Evolutionary conservation across 2,329 filamentous ascomycete species (phyloP).

Genomic region (Sporothrix curviconia): DNA sequence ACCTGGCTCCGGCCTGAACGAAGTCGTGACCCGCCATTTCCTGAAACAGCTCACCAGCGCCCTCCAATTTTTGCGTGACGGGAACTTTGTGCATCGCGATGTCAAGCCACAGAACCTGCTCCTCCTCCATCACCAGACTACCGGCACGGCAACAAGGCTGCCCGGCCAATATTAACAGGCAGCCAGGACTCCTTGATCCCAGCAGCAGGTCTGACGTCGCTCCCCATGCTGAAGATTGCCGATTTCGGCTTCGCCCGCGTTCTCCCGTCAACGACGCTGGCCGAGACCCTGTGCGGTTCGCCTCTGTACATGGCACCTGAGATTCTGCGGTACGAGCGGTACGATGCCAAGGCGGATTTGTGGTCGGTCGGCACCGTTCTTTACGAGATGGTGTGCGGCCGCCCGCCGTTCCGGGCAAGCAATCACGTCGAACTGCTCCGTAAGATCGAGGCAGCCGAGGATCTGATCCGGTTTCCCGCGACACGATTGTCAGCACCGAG

Average conservation of each 20-base stretch:
- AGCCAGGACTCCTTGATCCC: slow-evolving; percentile 77
- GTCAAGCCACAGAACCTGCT: slow-evolving; percentile 96
- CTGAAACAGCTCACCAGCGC: slow-evolving; percentile 91
- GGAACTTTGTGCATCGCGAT: slow-evolving; percentile 90
- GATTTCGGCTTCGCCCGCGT: slow-evolving; percentile 98
- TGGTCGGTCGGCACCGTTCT: slow-evolving; percentile 97
- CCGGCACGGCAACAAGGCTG: slow-evolving; percentile 52
- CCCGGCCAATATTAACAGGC: slow-evolving; percentile 65
- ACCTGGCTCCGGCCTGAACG: slow-evolving; percentile 77
- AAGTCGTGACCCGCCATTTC: slow-evolving; percentile 95
- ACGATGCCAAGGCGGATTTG: slow-evolving; percentile 91
- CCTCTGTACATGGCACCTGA: slow-evolving; percentile 98
- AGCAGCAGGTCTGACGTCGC: slow-evolving; percentile 68
- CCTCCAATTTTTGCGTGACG: slow-evolving; percentile 75
- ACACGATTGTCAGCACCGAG: slow-evolving; percentile 62
- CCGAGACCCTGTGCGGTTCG: slow-evolving; percentile 93
- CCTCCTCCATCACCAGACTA: slow-evolving; percentile 72
- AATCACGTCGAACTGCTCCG: slow-evolving; percentile 93
- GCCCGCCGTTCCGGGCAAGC: slow-evolving; percentile 80
- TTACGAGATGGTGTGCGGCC: slow-evolving; percentile 90
- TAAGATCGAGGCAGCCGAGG: slow-evolving; percentile 84
- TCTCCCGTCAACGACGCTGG: slow-evolving; percentile 80
- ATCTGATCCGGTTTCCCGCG: slow-evolving; percentile 74
- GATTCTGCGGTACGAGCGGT: slow-evolving; percentile 93
- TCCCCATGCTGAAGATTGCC: slow-evolving; percentile 95